Conservation (phyloP, 441 rosid species). For the Pelargonium citronellum region DNA sequence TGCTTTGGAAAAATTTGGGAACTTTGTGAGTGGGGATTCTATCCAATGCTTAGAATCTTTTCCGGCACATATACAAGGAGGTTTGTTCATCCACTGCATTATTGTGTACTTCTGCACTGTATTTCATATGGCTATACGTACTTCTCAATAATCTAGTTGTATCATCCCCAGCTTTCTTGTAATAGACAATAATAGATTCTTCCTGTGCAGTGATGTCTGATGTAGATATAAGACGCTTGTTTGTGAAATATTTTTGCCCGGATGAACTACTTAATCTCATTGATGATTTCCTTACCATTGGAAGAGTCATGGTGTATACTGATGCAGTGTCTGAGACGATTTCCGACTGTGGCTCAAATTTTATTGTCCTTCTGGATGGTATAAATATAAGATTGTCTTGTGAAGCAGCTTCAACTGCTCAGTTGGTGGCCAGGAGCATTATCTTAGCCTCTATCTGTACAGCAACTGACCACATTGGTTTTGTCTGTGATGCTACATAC, state of each 20-base stretch:
- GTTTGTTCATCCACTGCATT: too few relatives aligned
- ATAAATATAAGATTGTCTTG: slow-evolving; percentile 28
- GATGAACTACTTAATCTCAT: slow-evolving; percentile 56
- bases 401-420: slow-evolving; percentile 45
- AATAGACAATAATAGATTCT: too few relatives aligned
- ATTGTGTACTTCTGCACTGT: too few relatives aligned
- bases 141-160: too few relatives aligned
- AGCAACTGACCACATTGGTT: slow-evolving; percentile 32
- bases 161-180: too few relatives aligned
- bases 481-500: slow-evolving; percentile 47
- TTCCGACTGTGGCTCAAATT: slow-evolving; percentile 27
- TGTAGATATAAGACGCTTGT: slow-evolving; percentile 39
- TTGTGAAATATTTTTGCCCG: slow-evolving; percentile 33
- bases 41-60: slow-evolving; percentile 39
- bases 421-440: slow-evolving; percentile 58
- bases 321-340: slow-evolving; percentile 29
- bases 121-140: too few relatives aligned
- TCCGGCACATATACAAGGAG: slow-evolving; percentile 29
- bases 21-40: slow-evolving; percentile 28
- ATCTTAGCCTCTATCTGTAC: slow-evolving; percentile 59
- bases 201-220: slow-evolving; percentile 44
- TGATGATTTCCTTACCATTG: slow-evolving; percentile 53
- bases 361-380: slow-evolving; percentile 36
- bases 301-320: slow-evolving; percentile 36
- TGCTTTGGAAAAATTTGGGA: slow-evolving; percentile 22